Conservation (phyloP, 345 rosid genomes). For the Pugionium cornutum region DNA sequence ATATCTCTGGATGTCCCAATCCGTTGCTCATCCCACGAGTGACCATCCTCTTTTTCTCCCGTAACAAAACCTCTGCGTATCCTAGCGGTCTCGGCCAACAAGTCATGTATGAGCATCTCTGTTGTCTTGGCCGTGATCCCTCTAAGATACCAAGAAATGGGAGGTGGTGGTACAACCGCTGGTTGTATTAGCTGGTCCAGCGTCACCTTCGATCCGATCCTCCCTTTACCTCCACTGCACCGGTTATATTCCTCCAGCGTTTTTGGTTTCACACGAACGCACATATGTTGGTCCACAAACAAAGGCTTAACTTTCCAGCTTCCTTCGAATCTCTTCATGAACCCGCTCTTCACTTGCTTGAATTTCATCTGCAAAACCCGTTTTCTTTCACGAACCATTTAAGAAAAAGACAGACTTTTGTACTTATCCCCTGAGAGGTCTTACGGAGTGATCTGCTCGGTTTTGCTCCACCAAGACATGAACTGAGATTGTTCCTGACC, state of each 20-base stretch:
- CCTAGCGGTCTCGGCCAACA: constrained; percentile 72
- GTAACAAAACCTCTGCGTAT: constrained; percentile 47
- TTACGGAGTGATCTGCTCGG: constrained; percentile 69
- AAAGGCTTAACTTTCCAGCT: constrained; percentile 78
- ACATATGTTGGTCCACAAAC: constrained; percentile 67
- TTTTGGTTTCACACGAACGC: constrained; percentile 70
- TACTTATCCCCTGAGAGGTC: constrained; percentile 4
- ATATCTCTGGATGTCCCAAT: constrained; percentile 42
- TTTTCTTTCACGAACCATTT: background rate
- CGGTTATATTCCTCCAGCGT: constrained; percentile 65
- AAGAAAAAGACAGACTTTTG: background rate
- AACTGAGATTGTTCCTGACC: constrained; percentile 90
- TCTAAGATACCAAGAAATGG: constrained; percentile 92
- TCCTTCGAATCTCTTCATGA: constrained; percentile 92
- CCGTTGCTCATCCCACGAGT: constrained; percentile 22
- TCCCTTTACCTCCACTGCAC: constrained; percentile 72
- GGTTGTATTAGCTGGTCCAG: constrained; percentile 90
- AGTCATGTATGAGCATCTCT: constrained; percentile 75
- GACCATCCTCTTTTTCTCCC: constrained; percentile 13
- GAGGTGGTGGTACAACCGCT: constrained; percentile 74
- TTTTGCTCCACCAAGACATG: constrained; percentile 85
- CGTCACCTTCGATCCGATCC: constrained; percentile 72
- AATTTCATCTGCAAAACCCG: constrained; percentile 72
- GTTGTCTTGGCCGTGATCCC: constrained; percentile 84
- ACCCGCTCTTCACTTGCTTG: constrained; percentile 79